Conservation (phyloP, 1,284 basidiomycete species). For the Melanopsichium pennsylvanicum region DNA sequence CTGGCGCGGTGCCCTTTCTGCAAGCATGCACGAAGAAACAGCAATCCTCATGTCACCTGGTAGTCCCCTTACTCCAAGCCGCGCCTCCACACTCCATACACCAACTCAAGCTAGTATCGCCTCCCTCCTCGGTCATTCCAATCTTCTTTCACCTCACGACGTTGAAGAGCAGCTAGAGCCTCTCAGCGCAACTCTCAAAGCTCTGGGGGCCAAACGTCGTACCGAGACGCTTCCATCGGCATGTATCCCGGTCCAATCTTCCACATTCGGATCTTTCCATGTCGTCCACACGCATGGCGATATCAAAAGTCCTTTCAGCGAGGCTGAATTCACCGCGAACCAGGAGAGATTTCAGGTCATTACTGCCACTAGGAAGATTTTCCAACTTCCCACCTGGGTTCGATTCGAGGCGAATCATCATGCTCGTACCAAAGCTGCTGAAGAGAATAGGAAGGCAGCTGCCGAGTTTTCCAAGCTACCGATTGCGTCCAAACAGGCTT, state of each 20-base stretch:
- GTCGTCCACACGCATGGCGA: neutral
- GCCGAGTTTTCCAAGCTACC: neutral
- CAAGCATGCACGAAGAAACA: slow-evolving; percentile 3
- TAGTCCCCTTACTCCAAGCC: slow-evolving; percentile 29
- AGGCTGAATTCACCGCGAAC: neutral
- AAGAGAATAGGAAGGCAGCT: slow-evolving; percentile 11
- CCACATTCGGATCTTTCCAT: neutral
- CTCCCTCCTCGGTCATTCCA: neutral
- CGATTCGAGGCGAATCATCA: slow-evolving; percentile 30
- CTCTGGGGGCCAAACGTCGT: slow-evolving; percentile 26
- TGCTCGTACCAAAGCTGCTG: neutral
- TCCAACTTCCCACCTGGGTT: slow-evolving; percentile 26
- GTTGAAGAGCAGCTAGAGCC: slow-evolving; percentile 7
- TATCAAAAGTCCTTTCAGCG: slow-evolving; percentile 1
- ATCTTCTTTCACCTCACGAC: neutral
- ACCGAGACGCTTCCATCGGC: slow-evolving; percentile 12
- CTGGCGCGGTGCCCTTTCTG: slow-evolving; percentile 10
- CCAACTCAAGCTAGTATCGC: slow-evolving; percentile 22
- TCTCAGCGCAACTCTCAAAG: slow-evolving; percentile 33
- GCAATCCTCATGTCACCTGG: slow-evolving; percentile 21
- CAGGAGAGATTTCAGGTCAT: slow-evolving; percentile 9
- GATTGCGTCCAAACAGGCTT: too few relatives aligned
- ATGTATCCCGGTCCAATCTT: slow-evolving; percentile 4
- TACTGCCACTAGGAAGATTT: slow-evolving; percentile 13
- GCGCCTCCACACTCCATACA: slow-evolving; percentile 25